A percentile compares a stretch with the other conserved stretches of the same genome.
Evolutionary conservation across 805 yeast species (phyloP).

Genomic region (Saccharomycopsis fermentans): DNA sequence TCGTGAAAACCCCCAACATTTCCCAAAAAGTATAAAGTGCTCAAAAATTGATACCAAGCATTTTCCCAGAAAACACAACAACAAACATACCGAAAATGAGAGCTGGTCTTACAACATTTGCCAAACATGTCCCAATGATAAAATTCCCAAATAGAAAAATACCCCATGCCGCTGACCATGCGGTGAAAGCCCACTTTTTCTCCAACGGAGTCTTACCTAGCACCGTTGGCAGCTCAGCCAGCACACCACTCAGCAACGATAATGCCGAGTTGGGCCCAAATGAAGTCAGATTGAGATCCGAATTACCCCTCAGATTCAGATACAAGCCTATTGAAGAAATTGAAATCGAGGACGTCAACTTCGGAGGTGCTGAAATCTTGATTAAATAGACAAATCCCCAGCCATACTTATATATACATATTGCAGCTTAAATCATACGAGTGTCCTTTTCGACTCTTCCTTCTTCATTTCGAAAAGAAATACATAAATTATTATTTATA

Average conservation of each 20-base stretch:
- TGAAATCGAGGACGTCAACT: slow-evolving; percentile 68
- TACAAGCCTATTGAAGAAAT: slow-evolving; percentile 48
- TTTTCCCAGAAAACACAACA: no score
- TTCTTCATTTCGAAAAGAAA: no score
- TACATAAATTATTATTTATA: no score
- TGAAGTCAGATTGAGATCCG: slow-evolving; percentile 28
- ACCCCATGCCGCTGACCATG: slow-evolving; percentile 7
- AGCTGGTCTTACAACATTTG: slow-evolving; percentile 23
- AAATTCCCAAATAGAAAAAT: slow-evolving; percentile 37
- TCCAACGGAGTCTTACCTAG: slow-evolving; percentile 36
- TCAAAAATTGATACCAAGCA: no score
- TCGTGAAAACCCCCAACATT: no score
- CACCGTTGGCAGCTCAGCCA: slow-evolving; percentile 4
- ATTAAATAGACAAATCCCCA: neutral
- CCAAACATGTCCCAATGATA: slow-evolving; percentile 50
- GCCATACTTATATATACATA: neutral
- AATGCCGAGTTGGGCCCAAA: neutral
- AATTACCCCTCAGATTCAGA: slow-evolving; percentile 68
- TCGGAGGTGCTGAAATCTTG: slow-evolving; percentile 68
- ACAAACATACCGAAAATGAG: slow-evolving; percentile 25
- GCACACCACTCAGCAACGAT: neutral
- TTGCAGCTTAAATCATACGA: neutral
- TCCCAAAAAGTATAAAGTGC: no score
- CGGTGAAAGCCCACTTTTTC: slow-evolving; percentile 31
- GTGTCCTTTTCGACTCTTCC: neutral